A percentile compares a stretch with the other conserved stretches of the same genome.
These are phyloP conservation scores for Biscutella auriculata DNA, from an alignment of 441 rosid species.

Conservation along the genomic window DNA sequence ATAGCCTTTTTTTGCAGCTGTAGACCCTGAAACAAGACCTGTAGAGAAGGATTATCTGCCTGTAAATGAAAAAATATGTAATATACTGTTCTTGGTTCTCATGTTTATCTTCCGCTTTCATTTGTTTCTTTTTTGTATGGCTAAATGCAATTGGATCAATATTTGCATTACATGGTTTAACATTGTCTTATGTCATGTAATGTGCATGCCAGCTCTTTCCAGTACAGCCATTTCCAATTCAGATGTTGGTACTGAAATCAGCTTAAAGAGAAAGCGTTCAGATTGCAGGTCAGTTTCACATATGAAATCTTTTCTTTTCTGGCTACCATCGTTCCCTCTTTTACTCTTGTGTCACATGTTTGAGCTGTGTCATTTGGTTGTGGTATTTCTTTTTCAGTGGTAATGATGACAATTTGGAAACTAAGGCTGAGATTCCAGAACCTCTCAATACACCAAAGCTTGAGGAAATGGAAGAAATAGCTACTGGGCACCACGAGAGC, in stretches of 20 bases:
- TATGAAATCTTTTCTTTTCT: neutral
- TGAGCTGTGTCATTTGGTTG: neutral
- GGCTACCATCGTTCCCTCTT: conserved; percentile 2
- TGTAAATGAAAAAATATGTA: conserved; percentile 6
- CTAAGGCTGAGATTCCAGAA: conserved; percentile 28
- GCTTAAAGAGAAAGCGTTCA: conserved; percentile 50
- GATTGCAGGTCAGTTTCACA: conserved; percentile 43
- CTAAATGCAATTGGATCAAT: neutral
- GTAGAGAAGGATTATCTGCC: conserved; percentile 5
- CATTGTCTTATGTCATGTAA: neutral
- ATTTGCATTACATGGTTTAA: neutral
- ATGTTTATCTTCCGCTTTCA: neutral
- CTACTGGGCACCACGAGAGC: conserved; percentile 26
- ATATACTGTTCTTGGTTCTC: neutral
- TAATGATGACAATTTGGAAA: conserved; percentile 27
- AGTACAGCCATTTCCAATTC: conserved; percentile 19
- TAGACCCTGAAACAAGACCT: neutral
- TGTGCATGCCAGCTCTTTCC: conserved; percentile 16
- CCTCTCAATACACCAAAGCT: conserved; percentile 33
- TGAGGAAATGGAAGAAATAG: conserved; percentile 31
- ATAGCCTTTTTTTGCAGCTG: conserved; percentile 1
- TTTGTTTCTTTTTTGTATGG: conserved; percentile 4
- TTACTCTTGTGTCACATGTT: conserved; percentile 8
- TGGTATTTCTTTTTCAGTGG: conserved; percentile 23
- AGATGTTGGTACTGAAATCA: conserved; percentile 32